These are phyloP conservation scores for Karstenula rhodostoma DNA, from an alignment of 2,329 filamentous ascomycete genomes.

Conservation along the genomic window DNA sequence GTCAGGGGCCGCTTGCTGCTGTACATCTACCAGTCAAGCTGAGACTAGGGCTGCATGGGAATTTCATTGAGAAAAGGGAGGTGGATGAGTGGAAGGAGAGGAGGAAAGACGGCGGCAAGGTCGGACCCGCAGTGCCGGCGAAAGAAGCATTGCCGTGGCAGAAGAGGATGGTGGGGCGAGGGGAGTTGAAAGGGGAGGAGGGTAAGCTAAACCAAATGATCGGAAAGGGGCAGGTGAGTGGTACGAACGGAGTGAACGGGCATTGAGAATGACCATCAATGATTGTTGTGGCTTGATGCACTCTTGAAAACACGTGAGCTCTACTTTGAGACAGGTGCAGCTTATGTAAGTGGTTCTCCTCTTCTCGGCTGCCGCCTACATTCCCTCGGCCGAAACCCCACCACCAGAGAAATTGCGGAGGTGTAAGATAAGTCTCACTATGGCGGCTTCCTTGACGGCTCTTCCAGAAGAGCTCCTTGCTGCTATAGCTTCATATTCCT, in stretches of 20 bases:
- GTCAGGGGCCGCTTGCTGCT: conserved; percentile 50
- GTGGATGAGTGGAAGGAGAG: conserved; percentile 41
- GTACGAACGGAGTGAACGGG: conserved; percentile 17
- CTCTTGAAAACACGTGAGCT: not conserved
- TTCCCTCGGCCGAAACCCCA: not conserved
- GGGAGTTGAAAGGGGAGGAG: conserved; percentile 9
- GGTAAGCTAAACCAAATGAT: conserved; percentile 12
- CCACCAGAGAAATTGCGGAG: not conserved
- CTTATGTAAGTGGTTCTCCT: not conserved
- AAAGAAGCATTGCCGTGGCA: conserved; percentile 40
- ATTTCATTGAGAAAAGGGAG: conserved; percentile 42
- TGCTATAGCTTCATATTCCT: conserved; percentile 1
- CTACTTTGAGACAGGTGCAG: not conserved
- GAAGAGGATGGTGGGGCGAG: conserved; percentile 32
- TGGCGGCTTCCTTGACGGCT: not conserved
- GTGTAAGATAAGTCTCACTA: not conserved
- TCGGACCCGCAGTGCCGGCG: conserved; percentile 36
- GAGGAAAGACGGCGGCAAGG: conserved; percentile 35
- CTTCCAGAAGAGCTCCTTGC: conserved; percentile 15
- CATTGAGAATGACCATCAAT: conserved; percentile 4
- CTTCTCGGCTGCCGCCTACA: not conserved
- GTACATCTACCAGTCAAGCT: conserved; percentile 51
- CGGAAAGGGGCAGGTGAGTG: conserved; percentile 5
- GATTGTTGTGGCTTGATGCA: too few species aligned
- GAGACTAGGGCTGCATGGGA: conserved; percentile 43